Base-by-base conservation (phyloP, 345 rosid genomes). In the Erodium maritimum region DNA sequence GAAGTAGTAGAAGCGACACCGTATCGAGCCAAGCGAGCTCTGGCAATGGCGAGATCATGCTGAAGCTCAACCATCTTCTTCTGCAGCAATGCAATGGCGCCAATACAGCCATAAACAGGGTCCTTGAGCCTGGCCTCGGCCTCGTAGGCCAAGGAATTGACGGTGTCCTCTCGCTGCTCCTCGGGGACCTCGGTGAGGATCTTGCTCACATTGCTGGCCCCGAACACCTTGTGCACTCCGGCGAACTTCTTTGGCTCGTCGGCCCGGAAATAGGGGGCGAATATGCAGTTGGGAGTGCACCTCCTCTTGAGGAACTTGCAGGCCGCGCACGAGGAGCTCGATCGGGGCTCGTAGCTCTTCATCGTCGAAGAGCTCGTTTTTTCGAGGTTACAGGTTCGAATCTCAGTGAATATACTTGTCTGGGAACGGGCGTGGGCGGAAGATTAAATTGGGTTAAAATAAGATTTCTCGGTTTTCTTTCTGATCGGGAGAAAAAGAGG, bases 201-300 rank as follows among this genome's bases (percentile, higher is more conserved):
- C 84, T 93, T 93, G 77, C 89, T 89, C 17, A 93, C 99, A 65
- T 93, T 93, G 70, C 99, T 93, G 1, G 95, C 96, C 1, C 96
- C 99, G 55, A 86, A 93, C 24, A 93, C 95, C 71, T 86, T 93
- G 74, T 93, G 99, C 17, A 93, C 91, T 65, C 75, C 82, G 33
- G 95, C 90, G 16, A 93, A 93, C 61, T 82, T 87, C 50, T 77
- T 69, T 0, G 79, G 83, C 68, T 93, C 95, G 10, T 82, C 82
- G 6, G 91, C 80, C 0, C 84, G 82, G 61, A 93, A 88, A 67
- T 86, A 82, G 0, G 96, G 95, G 2, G 99, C 95, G 17, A 93
- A 93, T 63, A 93, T 80, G 71, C 99, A 93, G 58, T 58, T 74
- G 4, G 95, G 82, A 0, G 61, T 71, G 82, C 99, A 93, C 70